Base-by-base conservation (phyloP, 228 moss, liverwort and hornwort genomes). In the Sphagnum fallax region DNA sequence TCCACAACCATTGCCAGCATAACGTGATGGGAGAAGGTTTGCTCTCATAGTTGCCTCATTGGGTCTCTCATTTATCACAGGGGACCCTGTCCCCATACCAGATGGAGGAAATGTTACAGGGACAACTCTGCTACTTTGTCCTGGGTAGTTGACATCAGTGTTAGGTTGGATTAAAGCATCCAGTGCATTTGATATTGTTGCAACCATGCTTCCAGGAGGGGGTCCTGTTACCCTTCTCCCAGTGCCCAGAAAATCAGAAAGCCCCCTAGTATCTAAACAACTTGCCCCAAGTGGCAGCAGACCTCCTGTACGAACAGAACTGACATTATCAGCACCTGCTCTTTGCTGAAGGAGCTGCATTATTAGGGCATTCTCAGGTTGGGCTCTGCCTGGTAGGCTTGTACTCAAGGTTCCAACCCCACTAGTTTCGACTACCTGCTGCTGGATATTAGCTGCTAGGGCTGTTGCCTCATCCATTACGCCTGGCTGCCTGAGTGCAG, bases 281-380 rank as follows among this genome's bases (percentile, higher is more conserved):
- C 32, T 32, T 32, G 32, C 32, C 32, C 32, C 66, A 10, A 73
- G 72, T 62, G 76, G 84, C 15, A 74, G 65, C 32, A 32, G 32
- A 32, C 32, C 32, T 70, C 84, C 75, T 58, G 55, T 84, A 62
- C 75, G 67, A 10, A 83, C 72, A 14, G 77, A 49, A 5, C 69
- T 79, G 51, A 75, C 79, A 53, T 76, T 76, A 66, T 77, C 77
- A 61, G 76, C 69, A 65, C 70, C 64, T 18, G 73, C 69, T 63
- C 81, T 71, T 47, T 75, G 79, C 64, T 88, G 84, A 67, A 84
- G 49, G 13, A 76, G 73, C n/a, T 82, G 84, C 76, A 88, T 79
- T 74, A 88, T 52, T 66, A 84, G 16, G 18, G 75, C 66, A 60
- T 84, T 81, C 57, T 70, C 77, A 32, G 32, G 72, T 50, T 84